These are phyloP conservation scores for Rhamnella rubrinervis DNA, from an alignment of 331 rosid genomes.

Conservation along the genomic window DNA sequence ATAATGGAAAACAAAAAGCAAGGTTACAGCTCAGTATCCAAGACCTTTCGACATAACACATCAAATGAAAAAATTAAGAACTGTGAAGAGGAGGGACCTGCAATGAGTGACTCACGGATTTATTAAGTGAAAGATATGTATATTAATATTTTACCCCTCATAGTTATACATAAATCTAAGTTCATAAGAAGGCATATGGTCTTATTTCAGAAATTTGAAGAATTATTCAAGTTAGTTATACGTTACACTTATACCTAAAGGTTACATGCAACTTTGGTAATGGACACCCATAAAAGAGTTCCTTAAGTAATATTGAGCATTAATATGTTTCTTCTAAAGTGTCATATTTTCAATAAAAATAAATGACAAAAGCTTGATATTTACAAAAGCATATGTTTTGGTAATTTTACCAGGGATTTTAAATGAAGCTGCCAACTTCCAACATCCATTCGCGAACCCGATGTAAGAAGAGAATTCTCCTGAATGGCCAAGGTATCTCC, in stretches of 20 bases:
- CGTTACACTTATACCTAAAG: neutral
- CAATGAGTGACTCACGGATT: no score
- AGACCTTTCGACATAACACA: neutral
- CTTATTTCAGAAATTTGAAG: no score
- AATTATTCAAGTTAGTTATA: no score
- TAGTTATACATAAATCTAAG: no score
- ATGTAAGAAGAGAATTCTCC: slow-evolving; percentile 62
- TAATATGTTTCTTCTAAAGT: neutral
- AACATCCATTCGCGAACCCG: slow-evolving; percentile 77
- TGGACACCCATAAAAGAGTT: neutral
- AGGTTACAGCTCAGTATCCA: slow-evolving; percentile 10
- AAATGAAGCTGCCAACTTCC: slow-evolving; percentile 96
- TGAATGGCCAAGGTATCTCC: slow-evolving; percentile 45
- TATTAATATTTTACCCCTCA: no score
- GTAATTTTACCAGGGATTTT: slow-evolving; percentile 70
- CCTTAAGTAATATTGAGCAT: no score
- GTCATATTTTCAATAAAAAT: slow-evolving; percentile 3
- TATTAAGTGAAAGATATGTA: no score
- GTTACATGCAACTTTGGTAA: neutral
- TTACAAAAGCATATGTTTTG: slow-evolving; percentile 20
- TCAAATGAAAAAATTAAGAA: slow-evolving; percentile 2
- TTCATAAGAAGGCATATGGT: no score
- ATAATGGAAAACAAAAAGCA: slow-evolving; percentile 25
- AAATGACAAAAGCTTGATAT: neutral
- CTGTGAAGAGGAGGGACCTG: neutral